A percentile compares a stretch with the other conserved stretches of the same genome.
These are phyloP conservation scores for Rosa persica DNA, from an alignment of 306 rosid species.

Conservation along the genomic window DNA sequence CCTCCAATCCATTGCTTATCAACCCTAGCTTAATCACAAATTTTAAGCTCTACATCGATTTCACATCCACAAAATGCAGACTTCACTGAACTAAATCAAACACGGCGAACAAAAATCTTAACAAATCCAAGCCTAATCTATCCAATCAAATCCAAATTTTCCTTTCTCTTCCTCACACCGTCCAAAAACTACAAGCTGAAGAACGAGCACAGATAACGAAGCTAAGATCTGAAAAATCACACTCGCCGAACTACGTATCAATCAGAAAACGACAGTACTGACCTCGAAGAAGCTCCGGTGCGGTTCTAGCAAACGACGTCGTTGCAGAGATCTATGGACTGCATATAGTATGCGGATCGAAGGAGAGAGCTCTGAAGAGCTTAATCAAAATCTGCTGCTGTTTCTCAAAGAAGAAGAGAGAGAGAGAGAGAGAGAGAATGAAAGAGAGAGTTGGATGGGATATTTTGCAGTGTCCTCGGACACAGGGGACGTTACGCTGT, in stretches of 20 bases:
- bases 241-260: constrained; percentile 19
- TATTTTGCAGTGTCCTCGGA: constrained; percentile 28
- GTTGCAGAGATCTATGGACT: constrained; percentile 31
- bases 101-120: background rate
- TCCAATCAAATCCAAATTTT: background rate
- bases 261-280: constrained; percentile 19
- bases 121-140: background rate
- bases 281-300: constrained; percentile 41
- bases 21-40: background rate
- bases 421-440: constrained; percentile 5
- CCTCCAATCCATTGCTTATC: background rate
- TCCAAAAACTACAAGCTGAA: constrained; percentile 2
- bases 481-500: constrained; percentile 31
- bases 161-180: background rate
- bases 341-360: constrained; percentile 30
- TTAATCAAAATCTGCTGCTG: constrained; percentile 32
- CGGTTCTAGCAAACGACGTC: constrained; percentile 31
- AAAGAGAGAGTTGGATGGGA: constrained; percentile 18
- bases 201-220: background rate
- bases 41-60: background rate
- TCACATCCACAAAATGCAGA: background rate
- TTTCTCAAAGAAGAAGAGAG: constrained; percentile 5
- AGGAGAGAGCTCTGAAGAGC: constrained; percentile 26
- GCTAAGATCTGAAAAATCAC: constrained; percentile 43
- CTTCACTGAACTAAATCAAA: background rate